These are phyloP conservation scores for Leccinum brunneo-olivaceum DNA, from an alignment of 1,284 basidiomycete species.

Conservation along the genomic window DNA sequence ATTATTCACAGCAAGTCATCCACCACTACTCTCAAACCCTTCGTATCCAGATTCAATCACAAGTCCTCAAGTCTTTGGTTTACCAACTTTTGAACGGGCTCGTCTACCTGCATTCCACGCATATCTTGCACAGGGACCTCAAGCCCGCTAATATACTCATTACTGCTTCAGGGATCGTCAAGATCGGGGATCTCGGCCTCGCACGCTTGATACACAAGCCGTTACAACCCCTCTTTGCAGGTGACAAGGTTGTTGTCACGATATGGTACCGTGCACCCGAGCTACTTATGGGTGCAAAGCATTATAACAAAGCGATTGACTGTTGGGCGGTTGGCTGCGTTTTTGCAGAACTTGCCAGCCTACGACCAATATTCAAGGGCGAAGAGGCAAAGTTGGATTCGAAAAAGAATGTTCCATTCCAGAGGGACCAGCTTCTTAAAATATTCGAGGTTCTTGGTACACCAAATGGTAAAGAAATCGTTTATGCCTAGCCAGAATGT, in stretches of 20 bases:
- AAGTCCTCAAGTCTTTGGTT: conserved; percentile 87
- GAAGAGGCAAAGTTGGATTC: conserved; percentile 96
- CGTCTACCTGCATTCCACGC: conserved; percentile 89
- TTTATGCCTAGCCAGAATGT: background rate
- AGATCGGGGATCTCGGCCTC: conserved; percentile 95
- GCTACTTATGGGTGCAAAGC: conserved; percentile 88
- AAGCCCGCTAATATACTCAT: conserved; percentile 99
- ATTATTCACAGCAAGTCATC: conserved; percentile 77
- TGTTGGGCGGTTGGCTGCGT: conserved; percentile 98
- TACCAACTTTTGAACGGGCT: conserved; percentile 97
- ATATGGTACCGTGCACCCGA: conserved; percentile 99
- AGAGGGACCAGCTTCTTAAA: conserved; percentile 88
- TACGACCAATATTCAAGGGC: conserved; percentile 97
- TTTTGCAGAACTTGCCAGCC: conserved; percentile 88
- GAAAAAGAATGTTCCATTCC: conserved; percentile 91
- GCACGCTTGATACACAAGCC: conserved; percentile 85
- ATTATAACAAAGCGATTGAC: conserved; percentile 94
- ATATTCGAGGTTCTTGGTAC: conserved; percentile 94
- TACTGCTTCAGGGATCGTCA: conserved; percentile 83
- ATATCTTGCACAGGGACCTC: conserved; percentile 93
- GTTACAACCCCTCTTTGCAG: conserved; percentile 77
- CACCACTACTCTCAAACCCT: conserved; percentile 93
- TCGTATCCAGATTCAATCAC: conserved; percentile 64
- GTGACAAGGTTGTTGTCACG: conserved; percentile 98
- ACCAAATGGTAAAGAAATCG: conserved; percentile 60